phyloP scores from a whole-genome alignment of 2,329 filamentous ascomycete genomes.

The Hypoxylon rubiginosum region DNA sequence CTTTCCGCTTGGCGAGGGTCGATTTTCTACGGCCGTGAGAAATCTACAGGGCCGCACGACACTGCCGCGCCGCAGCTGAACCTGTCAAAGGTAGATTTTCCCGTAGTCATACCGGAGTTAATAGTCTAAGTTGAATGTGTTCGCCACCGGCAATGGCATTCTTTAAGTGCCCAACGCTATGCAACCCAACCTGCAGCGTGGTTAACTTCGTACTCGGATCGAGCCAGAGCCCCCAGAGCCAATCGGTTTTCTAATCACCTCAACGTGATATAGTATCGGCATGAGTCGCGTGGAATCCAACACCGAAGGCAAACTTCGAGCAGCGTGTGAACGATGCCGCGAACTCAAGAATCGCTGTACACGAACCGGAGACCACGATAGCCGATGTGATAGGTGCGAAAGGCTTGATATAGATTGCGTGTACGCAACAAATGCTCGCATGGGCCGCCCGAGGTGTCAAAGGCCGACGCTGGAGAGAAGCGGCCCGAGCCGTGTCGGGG shows the following conservation, averaged over 20 bases:
- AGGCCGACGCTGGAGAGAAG: background rate
- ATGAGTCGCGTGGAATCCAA: constrained; percentile 3
- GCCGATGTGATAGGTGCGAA: constrained; percentile 4
- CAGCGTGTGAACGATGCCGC: constrained; percentile 1
- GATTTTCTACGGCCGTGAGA: background rate
- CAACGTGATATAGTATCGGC: background rate
- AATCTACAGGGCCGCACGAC: background rate
- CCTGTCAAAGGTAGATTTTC: background rate
- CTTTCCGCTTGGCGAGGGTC: background rate
- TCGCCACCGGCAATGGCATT: background rate
- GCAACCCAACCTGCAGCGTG: background rate
- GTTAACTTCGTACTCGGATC: background rate
- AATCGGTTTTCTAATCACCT: background rate
- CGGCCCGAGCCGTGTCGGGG: background rate
- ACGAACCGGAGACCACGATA: constrained; percentile 1
- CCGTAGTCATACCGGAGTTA: too few species aligned
- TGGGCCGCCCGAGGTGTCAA: background rate
- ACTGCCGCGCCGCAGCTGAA: constrained; percentile 2
- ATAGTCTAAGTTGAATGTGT: too few species aligned
- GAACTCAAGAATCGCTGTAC: constrained; percentile 2
- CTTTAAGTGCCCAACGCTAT: background rate
- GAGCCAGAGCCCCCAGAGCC: background rate
- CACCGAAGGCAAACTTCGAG: constrained; percentile 3
- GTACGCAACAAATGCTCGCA: background rate
- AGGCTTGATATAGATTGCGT: constrained; percentile 5